Evolutionary conservation across 495 filamentous ascomycete species (phyloP).

Genomic region (Elasticomyces elasticus): DNA sequence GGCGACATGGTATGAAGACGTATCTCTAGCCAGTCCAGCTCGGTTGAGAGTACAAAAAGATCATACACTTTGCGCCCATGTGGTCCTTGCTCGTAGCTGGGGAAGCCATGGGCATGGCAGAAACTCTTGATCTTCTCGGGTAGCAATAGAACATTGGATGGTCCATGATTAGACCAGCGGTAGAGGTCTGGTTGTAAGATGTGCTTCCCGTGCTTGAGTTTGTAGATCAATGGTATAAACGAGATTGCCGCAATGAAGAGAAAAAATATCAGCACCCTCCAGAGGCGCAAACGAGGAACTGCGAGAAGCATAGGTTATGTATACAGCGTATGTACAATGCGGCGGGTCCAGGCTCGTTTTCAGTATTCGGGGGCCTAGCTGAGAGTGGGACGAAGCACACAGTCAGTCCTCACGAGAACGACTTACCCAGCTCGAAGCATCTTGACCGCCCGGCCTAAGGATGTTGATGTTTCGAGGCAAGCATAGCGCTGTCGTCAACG

Average conservation of each 20-base stretch:
- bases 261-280: neutral
- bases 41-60: slow-evolving; percentile 44
- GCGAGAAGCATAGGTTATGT: neutral
- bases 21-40: slow-evolving; percentile 50
- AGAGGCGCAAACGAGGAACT: neutral
- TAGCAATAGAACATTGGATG: slow-evolving; percentile 3
- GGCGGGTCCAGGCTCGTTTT: too few species aligned
- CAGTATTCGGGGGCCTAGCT: too few species aligned
- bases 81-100: slow-evolving; percentile 21
- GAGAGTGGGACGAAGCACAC: too few species aligned
- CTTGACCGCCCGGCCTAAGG: too few species aligned
- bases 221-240: neutral
- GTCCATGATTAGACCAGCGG: slow-evolving; percentile 1
- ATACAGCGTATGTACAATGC: neutral
- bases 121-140: slow-evolving; percentile 15
- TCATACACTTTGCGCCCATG: slow-evolving; percentile 43
- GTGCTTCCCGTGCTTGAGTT: slow-evolving; percentile 5
- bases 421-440: too few species aligned
- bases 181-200: slow-evolving; percentile 7
- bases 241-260: neutral
- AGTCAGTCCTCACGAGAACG: too few species aligned
- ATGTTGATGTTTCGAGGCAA: too few species aligned
- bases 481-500: too few species aligned
- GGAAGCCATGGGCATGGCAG: slow-evolving; percentile 38
- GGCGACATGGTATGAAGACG: slow-evolving; percentile 42